Evolutionary conservation across 495 filamentous ascomycete genomes (phyloP).

Genomic region (Parachaetomium inaequale): DNA sequence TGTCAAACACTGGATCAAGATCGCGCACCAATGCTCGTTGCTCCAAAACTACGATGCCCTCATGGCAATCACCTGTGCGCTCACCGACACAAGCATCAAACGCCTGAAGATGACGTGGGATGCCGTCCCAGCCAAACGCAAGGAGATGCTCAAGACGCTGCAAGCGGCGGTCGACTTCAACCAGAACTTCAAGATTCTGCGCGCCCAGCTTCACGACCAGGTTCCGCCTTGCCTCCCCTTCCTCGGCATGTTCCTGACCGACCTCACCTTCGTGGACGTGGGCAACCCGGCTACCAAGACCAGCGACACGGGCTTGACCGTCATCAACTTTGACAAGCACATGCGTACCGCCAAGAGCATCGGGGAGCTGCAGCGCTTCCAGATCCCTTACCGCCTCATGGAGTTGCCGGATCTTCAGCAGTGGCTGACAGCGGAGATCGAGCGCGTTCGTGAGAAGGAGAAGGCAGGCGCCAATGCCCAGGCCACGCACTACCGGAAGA

Average conservation of each 20-base stretch:
- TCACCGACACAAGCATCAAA: constrained; percentile 86
- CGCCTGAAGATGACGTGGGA: constrained; percentile 97
- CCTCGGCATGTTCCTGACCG: constrained; percentile 94
- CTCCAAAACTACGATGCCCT: constrained; percentile 95
- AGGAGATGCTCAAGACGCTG: constrained; percentile 69
- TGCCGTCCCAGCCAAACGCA: constrained; percentile 77
- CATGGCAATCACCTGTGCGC: constrained; percentile 92
- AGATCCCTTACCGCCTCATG: constrained; percentile 84
- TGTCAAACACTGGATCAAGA: constrained; percentile 99
- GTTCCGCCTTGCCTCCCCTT: constrained; percentile 94
- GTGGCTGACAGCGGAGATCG: constrained; percentile 84
- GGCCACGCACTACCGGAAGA: constrained; percentile 79
- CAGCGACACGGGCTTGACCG: constrained; percentile 52
- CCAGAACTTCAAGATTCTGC: constrained; percentile 88
- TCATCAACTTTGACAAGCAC: constrained; percentile 99
- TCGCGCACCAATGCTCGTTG: constrained; percentile 79
- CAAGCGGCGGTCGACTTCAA: constrained; percentile 80
- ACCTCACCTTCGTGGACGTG: constrained; percentile 81
- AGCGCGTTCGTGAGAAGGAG: constrained; percentile 74
- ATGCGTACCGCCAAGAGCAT: constrained; percentile 92
- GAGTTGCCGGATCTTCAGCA: constrained; percentile 89
- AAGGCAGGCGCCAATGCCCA: constrained; percentile 66
- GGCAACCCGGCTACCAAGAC: constrained; percentile 77
- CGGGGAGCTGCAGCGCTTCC: constrained; percentile 93
- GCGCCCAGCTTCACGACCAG: constrained; percentile 79